Conservation (phyloP, 306 rosid genomes). For the Prosopis cineraria region DNA sequence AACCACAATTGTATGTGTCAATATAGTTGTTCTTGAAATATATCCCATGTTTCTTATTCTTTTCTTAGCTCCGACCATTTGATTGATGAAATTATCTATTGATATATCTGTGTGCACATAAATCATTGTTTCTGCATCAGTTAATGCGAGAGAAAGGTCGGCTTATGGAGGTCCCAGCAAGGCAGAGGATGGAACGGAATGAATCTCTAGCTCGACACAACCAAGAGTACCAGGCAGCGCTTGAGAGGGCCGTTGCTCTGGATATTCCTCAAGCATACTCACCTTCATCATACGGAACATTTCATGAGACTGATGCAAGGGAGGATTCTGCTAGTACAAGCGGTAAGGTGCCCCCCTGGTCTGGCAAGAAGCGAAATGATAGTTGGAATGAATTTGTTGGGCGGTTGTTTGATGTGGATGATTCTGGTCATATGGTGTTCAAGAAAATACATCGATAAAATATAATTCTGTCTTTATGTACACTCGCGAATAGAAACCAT, state of each 20-base stretch:
- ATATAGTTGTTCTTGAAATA: conserved; percentile 5
- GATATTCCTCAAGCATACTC: conserved; percentile 73
- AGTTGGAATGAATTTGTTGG: conserved; percentile 79
- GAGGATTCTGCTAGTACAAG: conserved; percentile 61
- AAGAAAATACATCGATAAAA: conserved; percentile 47
- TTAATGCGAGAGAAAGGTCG: conserved; percentile 65
- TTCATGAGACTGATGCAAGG: conserved; percentile 57
- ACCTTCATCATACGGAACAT: conserved; percentile 75
- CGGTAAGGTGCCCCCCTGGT: conserved; percentile 29
- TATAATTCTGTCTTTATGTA: background rate
- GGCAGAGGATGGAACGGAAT: conserved; percentile 79
- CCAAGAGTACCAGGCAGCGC: conserved; percentile 78
- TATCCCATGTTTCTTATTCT: background rate
- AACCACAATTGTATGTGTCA: background rate
- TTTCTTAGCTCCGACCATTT: background rate
- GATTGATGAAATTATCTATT: background rate
- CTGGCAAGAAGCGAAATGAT: conserved; percentile 44
- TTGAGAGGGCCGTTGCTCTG: conserved; percentile 73
- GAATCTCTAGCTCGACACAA: conserved; percentile 61
- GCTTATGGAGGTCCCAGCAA: conserved; percentile 61
- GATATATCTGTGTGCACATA: background rate
- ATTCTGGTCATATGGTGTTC: conserved; percentile 80
- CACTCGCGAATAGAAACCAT: background rate
- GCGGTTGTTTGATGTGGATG: conserved; percentile 71
- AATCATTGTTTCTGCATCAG: conserved; percentile 46